Conservation (phyloP, 768 basidiomycete genomes). For the Termitomyces sp. region DNA sequence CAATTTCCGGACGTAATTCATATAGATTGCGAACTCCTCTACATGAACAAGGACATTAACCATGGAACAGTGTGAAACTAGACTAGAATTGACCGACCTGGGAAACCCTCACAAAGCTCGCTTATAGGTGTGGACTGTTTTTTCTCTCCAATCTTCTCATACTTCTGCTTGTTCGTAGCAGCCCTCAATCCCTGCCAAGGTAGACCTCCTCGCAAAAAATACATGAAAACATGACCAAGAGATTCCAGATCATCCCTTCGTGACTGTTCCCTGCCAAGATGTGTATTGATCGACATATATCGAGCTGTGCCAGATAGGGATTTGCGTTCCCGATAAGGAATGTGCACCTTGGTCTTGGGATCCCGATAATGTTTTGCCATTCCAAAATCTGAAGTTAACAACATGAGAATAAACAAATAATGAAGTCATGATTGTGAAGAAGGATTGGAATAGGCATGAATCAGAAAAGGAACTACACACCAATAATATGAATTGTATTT, state of each 20-base stretch:
- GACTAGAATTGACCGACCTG: constrained; percentile 44
- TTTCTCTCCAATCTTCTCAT: constrained; percentile 99
- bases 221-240: constrained; percentile 99
- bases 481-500: constrained; percentile 82
- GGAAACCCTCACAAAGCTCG: constrained; percentile 95
- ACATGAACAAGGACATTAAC: constrained; percentile 40
- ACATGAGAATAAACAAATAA: constrained; percentile 1
- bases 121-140: constrained; percentile 90
- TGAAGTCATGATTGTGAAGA: background rate
- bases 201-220: constrained; percentile 92
- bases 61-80: background rate
- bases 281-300: constrained; percentile 99
- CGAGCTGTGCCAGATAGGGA: constrained; percentile 93
- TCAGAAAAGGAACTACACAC: constrained; percentile 34
- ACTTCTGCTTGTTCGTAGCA: constrained; percentile 99
- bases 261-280: constrained; percentile 92
- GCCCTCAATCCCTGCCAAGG: constrained; percentile 98
- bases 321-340: constrained; percentile 99
- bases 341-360: constrained; percentile 95
- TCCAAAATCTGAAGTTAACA: constrained; percentile 68
- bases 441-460: background rate
- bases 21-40: constrained; percentile 99
- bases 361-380: constrained; percentile 99
- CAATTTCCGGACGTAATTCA: constrained; percentile 98
- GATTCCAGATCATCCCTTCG: constrained; percentile 96